Percentiles rank a stretch among this genome's conserved stretches.
phyloP scores from a whole-genome alignment of 257 asterid genomes.

The Cinchona pubescens region DNA sequence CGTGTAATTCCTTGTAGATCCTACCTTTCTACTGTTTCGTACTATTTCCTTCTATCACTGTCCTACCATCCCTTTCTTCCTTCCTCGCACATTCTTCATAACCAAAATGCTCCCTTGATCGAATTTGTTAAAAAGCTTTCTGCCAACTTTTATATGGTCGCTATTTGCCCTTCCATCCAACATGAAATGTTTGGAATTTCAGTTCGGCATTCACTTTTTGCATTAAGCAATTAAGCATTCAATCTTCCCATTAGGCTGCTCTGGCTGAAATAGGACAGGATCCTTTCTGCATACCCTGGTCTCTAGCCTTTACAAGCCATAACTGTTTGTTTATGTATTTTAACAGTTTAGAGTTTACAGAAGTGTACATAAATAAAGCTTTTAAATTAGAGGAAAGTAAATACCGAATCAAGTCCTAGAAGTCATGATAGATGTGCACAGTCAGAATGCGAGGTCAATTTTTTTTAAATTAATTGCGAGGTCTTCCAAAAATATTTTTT shows the following conservation, averaged over 20 bases:
- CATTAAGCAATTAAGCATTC: too few relatives aligned
- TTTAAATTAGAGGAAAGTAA: background rate
- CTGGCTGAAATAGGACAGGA: background rate
- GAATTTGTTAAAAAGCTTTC: background rate
- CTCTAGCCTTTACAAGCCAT: background rate
- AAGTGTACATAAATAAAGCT: background rate
- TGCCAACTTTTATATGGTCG: background rate
- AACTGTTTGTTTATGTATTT: background rate
- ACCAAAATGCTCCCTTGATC: background rate
- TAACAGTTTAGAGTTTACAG: background rate
- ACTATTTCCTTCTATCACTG: too few relatives aligned
- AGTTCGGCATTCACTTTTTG: background rate
- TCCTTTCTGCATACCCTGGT: background rate
- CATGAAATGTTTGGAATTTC: background rate
- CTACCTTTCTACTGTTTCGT: too few relatives aligned
- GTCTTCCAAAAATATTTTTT: too few relatives aligned
- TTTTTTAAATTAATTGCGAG: too few relatives aligned
- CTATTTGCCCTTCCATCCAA: background rate
- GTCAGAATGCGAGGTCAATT: too few relatives aligned
- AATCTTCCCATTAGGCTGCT: background rate
- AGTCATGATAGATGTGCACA: background rate
- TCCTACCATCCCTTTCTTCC: too few relatives aligned
- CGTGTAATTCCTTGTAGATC: too few relatives aligned
- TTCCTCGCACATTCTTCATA: too few relatives aligned
- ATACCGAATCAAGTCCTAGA: background rate